Conservation (phyloP, 768 basidiomycete genomes). For the Trametes punicea region DNA sequence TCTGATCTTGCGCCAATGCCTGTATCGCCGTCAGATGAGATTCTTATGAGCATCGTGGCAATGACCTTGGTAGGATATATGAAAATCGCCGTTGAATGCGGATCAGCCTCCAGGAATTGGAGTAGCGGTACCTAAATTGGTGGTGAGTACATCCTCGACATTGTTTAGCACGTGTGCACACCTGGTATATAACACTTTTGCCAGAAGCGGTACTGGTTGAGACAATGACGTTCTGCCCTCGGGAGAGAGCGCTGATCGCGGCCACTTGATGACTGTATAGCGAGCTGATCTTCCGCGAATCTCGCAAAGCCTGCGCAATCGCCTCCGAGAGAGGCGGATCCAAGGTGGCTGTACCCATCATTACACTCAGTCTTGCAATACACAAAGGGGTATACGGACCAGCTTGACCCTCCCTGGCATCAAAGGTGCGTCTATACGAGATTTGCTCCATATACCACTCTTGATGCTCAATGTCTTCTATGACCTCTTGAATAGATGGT, state of each 20-base stretch:
- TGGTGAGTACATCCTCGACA: neutral
- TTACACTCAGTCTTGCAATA: neutral
- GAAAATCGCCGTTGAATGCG: conserved; percentile 66
- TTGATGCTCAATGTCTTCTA: conserved; percentile 54
- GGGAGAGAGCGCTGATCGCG: conserved; percentile 62
- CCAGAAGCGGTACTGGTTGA: conserved; percentile 90
- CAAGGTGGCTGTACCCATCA: conserved; percentile 37
- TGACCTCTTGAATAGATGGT: conserved; percentile 52
- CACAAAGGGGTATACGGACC: conserved; percentile 36
- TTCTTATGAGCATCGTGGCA: neutral
- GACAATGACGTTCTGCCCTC: conserved; percentile 72
- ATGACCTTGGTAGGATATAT: conserved; percentile 85
- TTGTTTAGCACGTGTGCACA: conserved; percentile 24
- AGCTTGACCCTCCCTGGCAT: conserved; percentile 47
- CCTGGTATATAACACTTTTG: conserved; percentile 87
- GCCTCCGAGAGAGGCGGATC: conserved; percentile 55
- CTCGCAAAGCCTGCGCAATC: conserved; percentile 52
- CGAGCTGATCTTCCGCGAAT: conserved; percentile 55
- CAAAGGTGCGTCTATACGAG: conserved; percentile 48
- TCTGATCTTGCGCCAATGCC: conserved; percentile 91
- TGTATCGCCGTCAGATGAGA: conserved; percentile 26
- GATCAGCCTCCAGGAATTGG: conserved; percentile 58
- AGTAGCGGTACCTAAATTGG: conserved; percentile 63
- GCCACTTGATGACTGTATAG: conserved; percentile 70
- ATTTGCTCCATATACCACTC: conserved; percentile 75